Percentiles rank a stretch among this genome's conserved stretches.
phyloP scores from a whole-genome alignment of 176 grass and related monocot species.

The Ampelocalamus luodianensis region DNA sequence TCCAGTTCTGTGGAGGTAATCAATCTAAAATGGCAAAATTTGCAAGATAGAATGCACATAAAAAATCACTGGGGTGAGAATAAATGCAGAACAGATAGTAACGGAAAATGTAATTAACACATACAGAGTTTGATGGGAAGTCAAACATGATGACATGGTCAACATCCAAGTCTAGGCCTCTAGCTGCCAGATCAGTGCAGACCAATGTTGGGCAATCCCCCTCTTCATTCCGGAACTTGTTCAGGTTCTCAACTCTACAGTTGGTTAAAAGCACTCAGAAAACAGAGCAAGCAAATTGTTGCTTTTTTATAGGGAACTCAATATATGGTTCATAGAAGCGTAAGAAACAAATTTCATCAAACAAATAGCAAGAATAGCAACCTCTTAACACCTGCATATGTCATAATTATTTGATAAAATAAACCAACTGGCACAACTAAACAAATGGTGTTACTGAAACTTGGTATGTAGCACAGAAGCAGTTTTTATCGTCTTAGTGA shows the following conservation, averaged over 20 bases:
- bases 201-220: conserved; percentile 96
- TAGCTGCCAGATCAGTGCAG: conserved; percentile 93
- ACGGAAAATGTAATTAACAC: conserved; percentile 33
- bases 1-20: conserved; percentile 95
- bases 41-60: conserved; percentile 14
- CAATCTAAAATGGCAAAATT: conserved; percentile 65
- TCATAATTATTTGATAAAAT: background rate
- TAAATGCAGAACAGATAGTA: conserved; percentile 27
- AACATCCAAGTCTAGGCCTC: conserved; percentile 92
- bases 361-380: background rate
- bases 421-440: background rate
- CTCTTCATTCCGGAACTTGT: conserved; percentile 95
- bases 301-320: background rate
- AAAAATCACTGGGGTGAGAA: background rate
- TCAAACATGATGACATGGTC: conserved; percentile 99
- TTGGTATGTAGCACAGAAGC: background rate
- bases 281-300: background rate
- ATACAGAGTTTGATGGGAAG: conserved; percentile 90
- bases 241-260: conserved; percentile 93
- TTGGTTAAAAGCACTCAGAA: conserved; percentile 25
- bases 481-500: background rate
- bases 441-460: conserved; percentile 5
- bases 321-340: background rate
- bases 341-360: background rate
- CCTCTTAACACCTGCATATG: background rate